These are phyloP conservation scores for Lasiodiplodia hormozganensis DNA, from an alignment of 2,329 filamentous ascomycete genomes.

Conservation along the genomic window DNA sequence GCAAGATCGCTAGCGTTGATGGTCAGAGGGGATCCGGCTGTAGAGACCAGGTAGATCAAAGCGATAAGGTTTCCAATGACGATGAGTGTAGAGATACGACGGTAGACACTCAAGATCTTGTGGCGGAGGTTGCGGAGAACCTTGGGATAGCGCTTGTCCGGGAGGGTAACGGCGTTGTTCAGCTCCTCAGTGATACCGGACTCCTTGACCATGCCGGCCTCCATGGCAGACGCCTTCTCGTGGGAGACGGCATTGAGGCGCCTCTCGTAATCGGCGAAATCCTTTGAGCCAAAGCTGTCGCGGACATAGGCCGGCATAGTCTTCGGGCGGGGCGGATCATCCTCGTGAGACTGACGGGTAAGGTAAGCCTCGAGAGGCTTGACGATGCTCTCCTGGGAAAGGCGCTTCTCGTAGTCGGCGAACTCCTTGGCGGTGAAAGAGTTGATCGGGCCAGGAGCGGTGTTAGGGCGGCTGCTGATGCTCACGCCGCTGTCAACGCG, in stretches of 20 bases:
- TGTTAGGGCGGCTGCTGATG: background rate
- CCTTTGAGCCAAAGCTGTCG: slow-evolving; percentile 7
- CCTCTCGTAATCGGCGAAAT: slow-evolving; percentile 27
- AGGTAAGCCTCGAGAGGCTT: background rate
- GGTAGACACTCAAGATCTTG: slow-evolving; percentile 42
- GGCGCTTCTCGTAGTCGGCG: slow-evolving; percentile 23
- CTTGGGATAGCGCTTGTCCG: slow-evolving; percentile 30
- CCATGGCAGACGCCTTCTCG: background rate
- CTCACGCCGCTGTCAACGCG: slow-evolving; percentile 3
- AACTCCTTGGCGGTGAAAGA: slow-evolving; percentile 24
- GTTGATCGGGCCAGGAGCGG: slow-evolving; percentile 5
- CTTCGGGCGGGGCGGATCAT: background rate
- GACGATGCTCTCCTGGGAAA: slow-evolving; percentile 4
- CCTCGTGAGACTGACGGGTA: background rate
- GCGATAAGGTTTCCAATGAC: slow-evolving; percentile 48
- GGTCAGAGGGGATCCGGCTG: slow-evolving; percentile 14
- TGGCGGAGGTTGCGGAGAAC: slow-evolving; percentile 32
- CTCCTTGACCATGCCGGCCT: slow-evolving; percentile 10
- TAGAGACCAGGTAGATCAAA: slow-evolving; percentile 32
- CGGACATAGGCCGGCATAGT: background rate
- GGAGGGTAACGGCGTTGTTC: background rate
- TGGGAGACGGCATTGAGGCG: background rate
- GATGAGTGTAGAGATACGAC: slow-evolving; percentile 52
- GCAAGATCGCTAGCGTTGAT: slow-evolving; percentile 35
- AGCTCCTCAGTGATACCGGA: background rate